phyloP scores from a whole-genome alignment of 768 basidiomycete species.

The Kondoa malvinella region DNA sequence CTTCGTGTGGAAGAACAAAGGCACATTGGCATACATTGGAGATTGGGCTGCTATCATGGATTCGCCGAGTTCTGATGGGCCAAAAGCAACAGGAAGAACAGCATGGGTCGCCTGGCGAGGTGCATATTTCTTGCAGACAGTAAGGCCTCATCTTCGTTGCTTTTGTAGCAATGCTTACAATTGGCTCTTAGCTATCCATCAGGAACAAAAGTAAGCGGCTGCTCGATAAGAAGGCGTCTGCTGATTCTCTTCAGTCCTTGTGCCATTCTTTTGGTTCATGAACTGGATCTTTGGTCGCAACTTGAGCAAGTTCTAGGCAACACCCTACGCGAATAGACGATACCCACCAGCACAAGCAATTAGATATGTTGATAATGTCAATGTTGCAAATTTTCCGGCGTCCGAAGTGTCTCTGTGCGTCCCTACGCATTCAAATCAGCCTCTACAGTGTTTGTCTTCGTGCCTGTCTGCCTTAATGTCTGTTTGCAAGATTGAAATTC shows the following conservation, averaged over 20 bases:
- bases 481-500: too few relatives aligned
- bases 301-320: neutral
- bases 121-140: neutral
- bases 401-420: too few relatives aligned
- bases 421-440: too few relatives aligned
- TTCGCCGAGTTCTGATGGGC: constrained; percentile 36
- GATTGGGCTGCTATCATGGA: constrained; percentile 41
- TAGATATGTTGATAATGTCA: too few relatives aligned
- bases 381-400: too few relatives aligned
- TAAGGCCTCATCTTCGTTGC: neutral
- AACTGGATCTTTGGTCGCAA: neutral
- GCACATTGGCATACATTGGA: constrained; percentile 64
- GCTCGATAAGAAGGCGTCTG: neutral
- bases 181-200: neutral
- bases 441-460: too few relatives aligned
- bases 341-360: too few relatives aligned
- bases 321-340: too few relatives aligned
- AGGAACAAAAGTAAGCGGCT: neutral
- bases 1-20: constrained; percentile 56
- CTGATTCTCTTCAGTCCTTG: neutral
- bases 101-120: constrained; percentile 16
- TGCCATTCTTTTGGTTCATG: neutral
- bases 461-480: too few relatives aligned
- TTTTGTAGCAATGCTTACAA: too few relatives aligned
- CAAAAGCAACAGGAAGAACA: constrained; percentile 44